These are phyloP conservation scores for Fusarium beomiforme DNA, from an alignment of 2,329 filamentous ascomycete genomes.

Conservation along the genomic window DNA sequence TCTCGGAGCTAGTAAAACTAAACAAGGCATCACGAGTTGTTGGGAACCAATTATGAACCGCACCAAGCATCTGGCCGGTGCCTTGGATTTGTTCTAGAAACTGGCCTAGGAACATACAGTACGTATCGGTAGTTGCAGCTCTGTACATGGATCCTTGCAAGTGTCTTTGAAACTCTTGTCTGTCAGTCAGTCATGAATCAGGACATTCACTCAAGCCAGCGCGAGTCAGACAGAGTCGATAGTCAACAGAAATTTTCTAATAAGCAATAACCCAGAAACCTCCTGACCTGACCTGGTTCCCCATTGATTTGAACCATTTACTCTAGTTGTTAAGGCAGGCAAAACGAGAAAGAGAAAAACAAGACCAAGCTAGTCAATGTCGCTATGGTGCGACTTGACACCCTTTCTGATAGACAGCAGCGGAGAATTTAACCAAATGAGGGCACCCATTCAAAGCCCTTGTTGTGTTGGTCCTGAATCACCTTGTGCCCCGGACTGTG, in stretches of 20 bases:
- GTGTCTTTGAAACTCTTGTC: not conserved
- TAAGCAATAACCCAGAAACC: not conserved
- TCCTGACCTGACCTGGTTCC: constrained; percentile 1
- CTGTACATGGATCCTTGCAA: constrained; percentile 20
- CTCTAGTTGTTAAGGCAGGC: constrained; percentile 28
- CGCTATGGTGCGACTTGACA: constrained; percentile 10
- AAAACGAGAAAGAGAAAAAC: constrained; percentile 22
- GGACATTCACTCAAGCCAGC: constrained; percentile 1
- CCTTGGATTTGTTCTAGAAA: constrained; percentile 23
- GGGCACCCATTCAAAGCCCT: constrained; percentile 20
- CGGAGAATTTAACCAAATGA: constrained; percentile 33
- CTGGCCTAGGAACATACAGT: constrained; percentile 6
- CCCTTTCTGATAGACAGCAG: constrained; percentile 7
- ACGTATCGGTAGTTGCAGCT: constrained; percentile 24
- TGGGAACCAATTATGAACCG: constrained; percentile 22
- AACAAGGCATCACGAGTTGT: constrained; percentile 17
- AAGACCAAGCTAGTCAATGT: not conserved
- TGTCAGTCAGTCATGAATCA: constrained; percentile 34
- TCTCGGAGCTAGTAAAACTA: not conserved
- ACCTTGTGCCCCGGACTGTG: constrained; percentile 18
- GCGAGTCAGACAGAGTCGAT: constrained; percentile 18
- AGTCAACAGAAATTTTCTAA: constrained; percentile 6
- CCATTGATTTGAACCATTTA: constrained; percentile 35
- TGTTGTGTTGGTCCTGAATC: constrained; percentile 25
- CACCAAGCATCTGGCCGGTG: constrained; percentile 12